phyloP scores from a whole-genome alignment of 176 grass and related monocot species.

The Thalia dealbata region DNA sequence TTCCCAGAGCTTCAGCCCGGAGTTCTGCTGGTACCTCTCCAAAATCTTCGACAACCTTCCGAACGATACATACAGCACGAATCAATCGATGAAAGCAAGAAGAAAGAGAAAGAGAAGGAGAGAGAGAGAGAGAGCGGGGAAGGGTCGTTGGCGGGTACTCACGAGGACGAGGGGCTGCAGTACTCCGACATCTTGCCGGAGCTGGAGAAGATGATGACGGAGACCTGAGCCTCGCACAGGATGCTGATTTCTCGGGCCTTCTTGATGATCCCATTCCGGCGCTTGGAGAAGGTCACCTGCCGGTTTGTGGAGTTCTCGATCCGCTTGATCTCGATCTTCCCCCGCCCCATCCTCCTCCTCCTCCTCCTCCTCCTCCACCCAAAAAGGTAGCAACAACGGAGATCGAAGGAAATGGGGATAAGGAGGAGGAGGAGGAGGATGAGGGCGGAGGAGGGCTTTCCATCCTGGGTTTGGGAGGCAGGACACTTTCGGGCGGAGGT shows the following conservation, averaged over 20 bases:
- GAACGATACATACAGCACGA: neutral
- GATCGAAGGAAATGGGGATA: neutral
- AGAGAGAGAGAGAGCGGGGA: neutral
- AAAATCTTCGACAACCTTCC: conserved; percentile 62
- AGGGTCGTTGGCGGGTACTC: neutral
- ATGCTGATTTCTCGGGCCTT: conserved; percentile 93
- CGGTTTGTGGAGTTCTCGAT: conserved; percentile 95
- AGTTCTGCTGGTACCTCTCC: conserved; percentile 94
- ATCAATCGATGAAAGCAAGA: neutral
- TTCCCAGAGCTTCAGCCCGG: conserved; percentile 88
- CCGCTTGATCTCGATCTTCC: conserved; percentile 97
- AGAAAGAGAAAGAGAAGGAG: neutral
- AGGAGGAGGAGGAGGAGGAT: neutral
- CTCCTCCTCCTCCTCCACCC: neutral
- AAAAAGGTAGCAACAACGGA: neutral
- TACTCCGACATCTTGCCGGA: conserved; percentile 87
- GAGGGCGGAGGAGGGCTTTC: neutral
- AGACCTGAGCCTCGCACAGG: conserved; percentile 72
- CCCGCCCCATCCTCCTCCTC: conserved; percentile 49
- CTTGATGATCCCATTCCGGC: conserved; percentile 87
- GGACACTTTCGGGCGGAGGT: neutral
- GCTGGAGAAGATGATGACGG: conserved; percentile 86
- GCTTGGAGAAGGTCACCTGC: conserved; percentile 87
- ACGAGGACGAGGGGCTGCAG: conserved; percentile 72
- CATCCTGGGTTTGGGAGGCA: neutral